These are phyloP conservation scores for Penicillium sp. DNA, from an alignment of 2,329 filamentous ascomycete species.

Conservation along the genomic window DNA sequence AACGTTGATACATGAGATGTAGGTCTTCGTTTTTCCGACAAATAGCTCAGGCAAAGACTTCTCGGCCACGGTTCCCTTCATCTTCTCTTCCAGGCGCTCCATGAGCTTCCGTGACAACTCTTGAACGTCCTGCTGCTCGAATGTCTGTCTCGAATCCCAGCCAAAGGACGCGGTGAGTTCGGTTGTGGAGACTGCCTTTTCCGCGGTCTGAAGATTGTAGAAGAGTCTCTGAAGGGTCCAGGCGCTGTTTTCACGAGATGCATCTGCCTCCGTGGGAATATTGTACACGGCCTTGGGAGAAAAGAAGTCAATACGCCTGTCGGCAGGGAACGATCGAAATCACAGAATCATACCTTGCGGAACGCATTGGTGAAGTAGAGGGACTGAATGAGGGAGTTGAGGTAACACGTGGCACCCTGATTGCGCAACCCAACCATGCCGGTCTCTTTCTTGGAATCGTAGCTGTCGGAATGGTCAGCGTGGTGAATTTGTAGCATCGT, in stretches of 20 bases:
- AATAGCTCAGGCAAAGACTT: conserved; percentile 87
- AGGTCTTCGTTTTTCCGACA: conserved; percentile 96
- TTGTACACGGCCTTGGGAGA: conserved; percentile 75
- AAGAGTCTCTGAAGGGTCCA: conserved; percentile 92
- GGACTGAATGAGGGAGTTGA: conserved; percentile 78
- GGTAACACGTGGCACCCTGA: conserved; percentile 86
- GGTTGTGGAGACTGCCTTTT: conserved; percentile 75
- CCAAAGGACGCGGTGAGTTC: conserved; percentile 96
- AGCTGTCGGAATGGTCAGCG: conserved; percentile 44
- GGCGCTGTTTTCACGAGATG: conserved; percentile 77
- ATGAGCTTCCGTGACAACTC: conserved; percentile 94
- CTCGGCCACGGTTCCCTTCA: conserved; percentile 93
- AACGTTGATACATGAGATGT: conserved; percentile 97
- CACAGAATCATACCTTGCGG: conserved; percentile 60
- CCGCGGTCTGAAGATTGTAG: conserved; percentile 86
- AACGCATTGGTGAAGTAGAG: conserved; percentile 88
- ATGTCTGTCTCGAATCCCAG: conserved; percentile 96
- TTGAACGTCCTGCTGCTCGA: conserved; percentile 97
- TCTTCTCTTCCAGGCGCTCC: conserved; percentile 93
- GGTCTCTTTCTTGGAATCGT: conserved; percentile 98
- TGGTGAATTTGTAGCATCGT: background rate
- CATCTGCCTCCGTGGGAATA: conserved; percentile 85
- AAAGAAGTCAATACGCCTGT: background rate
- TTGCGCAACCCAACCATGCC: conserved; percentile 96
- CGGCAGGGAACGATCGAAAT: background rate